These are phyloP conservation scores for Mesembryanthemum crystallinum DNA, from an alignment of 148 eudicot genomes.

Conservation along the genomic window DNA sequence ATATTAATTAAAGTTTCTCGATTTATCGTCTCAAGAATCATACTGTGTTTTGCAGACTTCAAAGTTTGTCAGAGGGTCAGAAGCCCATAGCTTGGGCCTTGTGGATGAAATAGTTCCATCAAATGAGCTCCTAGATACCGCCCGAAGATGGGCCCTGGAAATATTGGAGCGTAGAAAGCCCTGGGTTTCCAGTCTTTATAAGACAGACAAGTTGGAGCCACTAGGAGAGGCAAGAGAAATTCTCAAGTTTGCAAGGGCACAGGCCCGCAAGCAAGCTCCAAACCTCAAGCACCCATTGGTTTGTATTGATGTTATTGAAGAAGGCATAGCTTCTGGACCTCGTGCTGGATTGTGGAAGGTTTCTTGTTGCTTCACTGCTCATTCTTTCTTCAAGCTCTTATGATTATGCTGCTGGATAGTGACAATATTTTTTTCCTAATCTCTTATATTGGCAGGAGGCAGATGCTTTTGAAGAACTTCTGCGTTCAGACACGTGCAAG, in stretches of 20 bases:
- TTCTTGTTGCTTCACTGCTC: not conserved
- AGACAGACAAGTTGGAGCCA: constrained; percentile 79
- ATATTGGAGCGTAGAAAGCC: constrained; percentile 74
- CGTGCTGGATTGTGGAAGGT: constrained; percentile 96
- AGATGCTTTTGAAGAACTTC: constrained; percentile 65
- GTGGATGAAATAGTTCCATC: constrained; percentile 83
- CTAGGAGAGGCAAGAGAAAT: constrained; percentile 90
- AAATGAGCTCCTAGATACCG: constrained; percentile 57
- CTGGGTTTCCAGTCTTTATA: constrained; percentile 77
- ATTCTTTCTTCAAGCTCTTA: not conserved
- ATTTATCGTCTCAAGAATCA: not conserved
- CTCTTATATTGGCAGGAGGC: constrained; percentile 59
- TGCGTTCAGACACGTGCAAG: constrained; percentile 83
- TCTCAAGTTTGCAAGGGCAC: constrained; percentile 78
- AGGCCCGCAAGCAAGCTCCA: constrained; percentile 77
- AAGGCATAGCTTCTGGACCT: constrained; percentile 83
- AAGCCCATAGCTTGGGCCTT: constrained; percentile 81
- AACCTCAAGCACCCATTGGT: constrained; percentile 73
- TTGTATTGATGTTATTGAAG: constrained; percentile 89
- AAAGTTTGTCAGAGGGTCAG: constrained; percentile 73
- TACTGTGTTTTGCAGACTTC: constrained; percentile 55
- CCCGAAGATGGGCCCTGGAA: constrained; percentile 88
- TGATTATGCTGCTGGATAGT: not conserved
- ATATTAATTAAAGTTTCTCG: not conserved
- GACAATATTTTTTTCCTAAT: not conserved